These are phyloP conservation scores for Clohesyomyces aquaticus DNA, from an alignment of 495 filamentous ascomycete species.

Conservation along the genomic window DNA sequence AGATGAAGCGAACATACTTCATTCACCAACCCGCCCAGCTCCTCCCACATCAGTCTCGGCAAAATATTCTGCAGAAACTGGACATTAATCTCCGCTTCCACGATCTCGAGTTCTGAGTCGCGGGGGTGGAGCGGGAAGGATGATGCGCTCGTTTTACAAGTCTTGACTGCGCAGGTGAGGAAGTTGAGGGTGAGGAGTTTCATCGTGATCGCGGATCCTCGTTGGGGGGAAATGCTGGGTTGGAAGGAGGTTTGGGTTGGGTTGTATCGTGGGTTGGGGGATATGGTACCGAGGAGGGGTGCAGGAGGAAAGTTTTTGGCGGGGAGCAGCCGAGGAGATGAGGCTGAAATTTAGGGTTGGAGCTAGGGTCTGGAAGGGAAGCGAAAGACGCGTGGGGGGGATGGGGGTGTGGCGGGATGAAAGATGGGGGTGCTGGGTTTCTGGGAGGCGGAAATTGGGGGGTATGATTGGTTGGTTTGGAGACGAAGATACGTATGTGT, in stretches of 20 bases:
- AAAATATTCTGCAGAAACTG: conserved; percentile 79
- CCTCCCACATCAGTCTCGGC: conserved; percentile 86
- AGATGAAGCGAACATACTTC: too few species aligned
- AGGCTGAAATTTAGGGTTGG: too few species aligned
- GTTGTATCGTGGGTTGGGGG: not conserved
- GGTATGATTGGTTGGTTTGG: too few species aligned
- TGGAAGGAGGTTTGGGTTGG: conserved; percentile 1
- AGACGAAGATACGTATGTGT: too few species aligned
- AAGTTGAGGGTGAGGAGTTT: conserved; percentile 97
- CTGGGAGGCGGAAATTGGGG: too few species aligned
- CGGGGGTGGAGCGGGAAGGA: conserved; percentile 90
- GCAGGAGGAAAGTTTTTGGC: not conserved
- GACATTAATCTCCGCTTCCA: conserved; percentile 78
- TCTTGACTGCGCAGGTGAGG: conserved; percentile 90
- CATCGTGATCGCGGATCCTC: conserved; percentile 56
- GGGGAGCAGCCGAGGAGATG: too few species aligned
- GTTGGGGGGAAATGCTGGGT: not conserved
- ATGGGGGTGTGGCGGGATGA: too few species aligned
- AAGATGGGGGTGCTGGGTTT: too few species aligned
- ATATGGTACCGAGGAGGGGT: not conserved
- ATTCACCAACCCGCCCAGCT: conserved; percentile 68
- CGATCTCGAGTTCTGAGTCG: conserved; percentile 83
- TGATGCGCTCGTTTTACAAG: conserved; percentile 75
- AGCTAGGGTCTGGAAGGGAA: too few species aligned
- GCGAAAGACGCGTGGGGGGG: too few species aligned